A percentile compares a stretch with the other conserved stretches of the same genome.
Conservation (phyloP, 2,329 filamentous ascomycete genomes). For the Aspergillus latus region DNA sequence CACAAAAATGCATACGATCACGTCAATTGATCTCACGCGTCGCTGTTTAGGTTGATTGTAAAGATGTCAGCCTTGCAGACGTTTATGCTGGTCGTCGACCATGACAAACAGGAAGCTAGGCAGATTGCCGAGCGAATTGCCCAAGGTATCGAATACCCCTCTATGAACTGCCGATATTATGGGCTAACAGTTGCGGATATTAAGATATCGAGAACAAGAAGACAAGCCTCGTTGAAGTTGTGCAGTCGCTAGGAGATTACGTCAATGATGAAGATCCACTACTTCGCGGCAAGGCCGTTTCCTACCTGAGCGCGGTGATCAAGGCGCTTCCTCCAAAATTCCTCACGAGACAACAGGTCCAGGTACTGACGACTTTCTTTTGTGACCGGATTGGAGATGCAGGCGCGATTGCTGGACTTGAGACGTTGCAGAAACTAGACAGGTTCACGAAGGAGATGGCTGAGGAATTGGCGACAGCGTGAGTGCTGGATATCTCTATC, state of each 20-base stretch:
- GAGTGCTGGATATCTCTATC: constrained; percentile 30
- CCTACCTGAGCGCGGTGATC: constrained; percentile 46
- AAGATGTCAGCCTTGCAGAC: constrained; percentile 51
- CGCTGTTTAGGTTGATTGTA: constrained; percentile 14
- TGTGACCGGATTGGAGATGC: constrained; percentile 65
- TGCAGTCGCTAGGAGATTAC: constrained; percentile 65
- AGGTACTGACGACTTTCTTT: constrained; percentile 64
- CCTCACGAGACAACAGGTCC: constrained; percentile 60
- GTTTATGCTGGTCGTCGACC: constrained; percentile 50
- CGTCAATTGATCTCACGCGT: constrained; percentile 15
- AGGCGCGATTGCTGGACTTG: constrained; percentile 58
- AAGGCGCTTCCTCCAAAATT: constrained; percentile 53
- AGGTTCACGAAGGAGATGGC: constrained; percentile 61
- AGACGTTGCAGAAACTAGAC: constrained; percentile 59
- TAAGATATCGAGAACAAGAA: constrained; percentile 60
- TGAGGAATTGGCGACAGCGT: constrained; percentile 54
- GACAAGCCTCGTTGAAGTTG: constrained; percentile 60
- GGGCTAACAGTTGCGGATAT: constrained; percentile 18
- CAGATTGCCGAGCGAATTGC: constrained; percentile 47
- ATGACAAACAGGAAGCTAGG: constrained; percentile 47
- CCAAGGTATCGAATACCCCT: constrained; percentile 36
- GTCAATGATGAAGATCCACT: constrained; percentile 65
- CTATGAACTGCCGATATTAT: constrained; percentile 7
- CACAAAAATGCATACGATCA: constrained; percentile 25
- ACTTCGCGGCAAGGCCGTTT: constrained; percentile 58